Conservation (phyloP, 192 early-diverging fungal genomes). For the Glomus cerebriforme region DNA sequence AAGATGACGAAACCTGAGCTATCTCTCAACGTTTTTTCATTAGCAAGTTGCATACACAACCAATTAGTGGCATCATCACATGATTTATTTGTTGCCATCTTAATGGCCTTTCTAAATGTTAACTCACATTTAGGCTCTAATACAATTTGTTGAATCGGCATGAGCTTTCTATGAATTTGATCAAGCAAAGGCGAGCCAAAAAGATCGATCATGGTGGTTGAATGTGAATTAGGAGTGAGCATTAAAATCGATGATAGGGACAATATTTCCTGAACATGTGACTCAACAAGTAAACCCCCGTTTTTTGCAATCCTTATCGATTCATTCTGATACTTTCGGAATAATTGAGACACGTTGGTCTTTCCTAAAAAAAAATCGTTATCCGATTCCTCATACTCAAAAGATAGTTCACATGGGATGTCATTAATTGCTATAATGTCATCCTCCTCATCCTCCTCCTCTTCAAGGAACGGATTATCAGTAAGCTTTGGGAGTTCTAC, state of each 20-base stretch:
- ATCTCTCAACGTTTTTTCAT: conserved; percentile 10
- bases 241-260: conserved; percentile 17
- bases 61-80: not conserved
- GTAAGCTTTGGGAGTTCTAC: no score
- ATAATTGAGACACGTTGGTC: conserved; percentile 20
- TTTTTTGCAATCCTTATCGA: conserved; percentile 15
- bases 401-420: not conserved
- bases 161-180: conserved; percentile 20
- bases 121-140: conserved; percentile 4
- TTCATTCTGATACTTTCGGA: no score
- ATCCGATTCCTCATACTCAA: not conserved
- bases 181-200: conserved; percentile 4
- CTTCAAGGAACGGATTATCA: not conserved
- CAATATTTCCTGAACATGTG: conserved; percentile 23
- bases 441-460: not conserved
- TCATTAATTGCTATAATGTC: conserved; percentile 3
- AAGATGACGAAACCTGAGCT: conserved; percentile 15
- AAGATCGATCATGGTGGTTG: conserved; percentile 7
- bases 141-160: not conserved
- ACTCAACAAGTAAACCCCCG: not conserved
- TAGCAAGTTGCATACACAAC: conserved; percentile 7
- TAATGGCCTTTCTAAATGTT: conserved; percentile 19
- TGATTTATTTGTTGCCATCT: not conserved
- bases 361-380: conserved; percentile 13
- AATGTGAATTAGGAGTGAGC: not conserved